These are phyloP conservation scores for Edaphochlamys debaryana DNA, from an alignment of 139 green algal species.

Conservation along the genomic window DNA sequence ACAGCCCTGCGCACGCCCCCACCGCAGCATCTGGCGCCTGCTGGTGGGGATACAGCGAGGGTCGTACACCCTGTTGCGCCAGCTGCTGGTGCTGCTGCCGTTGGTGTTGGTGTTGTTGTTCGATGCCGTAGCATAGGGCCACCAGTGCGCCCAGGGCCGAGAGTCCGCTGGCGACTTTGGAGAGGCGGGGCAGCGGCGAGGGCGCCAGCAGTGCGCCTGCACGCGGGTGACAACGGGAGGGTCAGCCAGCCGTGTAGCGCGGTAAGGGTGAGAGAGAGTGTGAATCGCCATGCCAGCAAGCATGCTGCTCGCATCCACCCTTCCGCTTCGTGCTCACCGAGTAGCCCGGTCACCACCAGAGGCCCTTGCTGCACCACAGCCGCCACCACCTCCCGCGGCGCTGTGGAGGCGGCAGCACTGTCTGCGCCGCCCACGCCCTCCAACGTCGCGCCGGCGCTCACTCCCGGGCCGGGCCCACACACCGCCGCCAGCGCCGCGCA, in stretches of 20 bases:
- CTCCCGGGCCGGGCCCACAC: background rate
- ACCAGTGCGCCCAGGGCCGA: slow-evolving; percentile 17
- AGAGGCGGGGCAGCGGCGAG: slow-evolving; percentile 48
- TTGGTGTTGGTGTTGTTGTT: background rate
- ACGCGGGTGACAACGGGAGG: too few species aligned
- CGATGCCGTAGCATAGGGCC: background rate
- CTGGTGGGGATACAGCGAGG: background rate
- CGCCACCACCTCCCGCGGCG: background rate
- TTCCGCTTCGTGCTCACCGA: slow-evolving; percentile 1
- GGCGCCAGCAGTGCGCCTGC: slow-evolving; percentile 36
- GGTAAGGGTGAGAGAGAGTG: background rate
- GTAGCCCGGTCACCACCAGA: background rate
- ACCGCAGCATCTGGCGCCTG: slow-evolving; percentile 6
- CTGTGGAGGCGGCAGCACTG: background rate
- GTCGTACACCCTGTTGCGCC: background rate
- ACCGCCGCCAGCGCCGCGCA: slow-evolving; percentile 29
- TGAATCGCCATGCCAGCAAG: too few species aligned
- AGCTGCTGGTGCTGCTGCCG: slow-evolving; percentile 3
- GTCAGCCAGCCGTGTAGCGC: too few species aligned
- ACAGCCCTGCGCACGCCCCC: background rate
- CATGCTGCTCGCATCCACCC: background rate
- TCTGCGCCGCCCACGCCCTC: background rate
- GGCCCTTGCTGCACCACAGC: slow-evolving; percentile 10
- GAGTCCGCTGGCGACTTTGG: slow-evolving; percentile 12
- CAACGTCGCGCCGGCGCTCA: background rate